Percentiles rank a stretch among this genome's conserved stretches.
Evolutionary conservation across 345 rosid species (phyloP).

Genomic region (Aquilaria sinensis): DNA sequence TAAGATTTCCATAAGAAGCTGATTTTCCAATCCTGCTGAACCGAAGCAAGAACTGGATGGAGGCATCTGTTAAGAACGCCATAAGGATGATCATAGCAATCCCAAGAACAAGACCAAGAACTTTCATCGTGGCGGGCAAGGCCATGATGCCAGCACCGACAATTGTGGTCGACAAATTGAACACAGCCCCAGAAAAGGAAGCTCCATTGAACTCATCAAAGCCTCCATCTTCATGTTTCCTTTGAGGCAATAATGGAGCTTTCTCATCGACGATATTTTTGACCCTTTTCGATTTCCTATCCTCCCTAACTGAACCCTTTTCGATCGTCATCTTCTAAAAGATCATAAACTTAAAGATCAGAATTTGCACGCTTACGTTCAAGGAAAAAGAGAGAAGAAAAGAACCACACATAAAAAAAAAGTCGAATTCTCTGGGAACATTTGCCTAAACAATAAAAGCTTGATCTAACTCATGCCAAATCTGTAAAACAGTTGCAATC

Average conservation of each 20-base stretch:
- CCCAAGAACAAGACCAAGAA: conserved; percentile 75
- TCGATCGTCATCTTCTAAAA: conserved; percentile 57
- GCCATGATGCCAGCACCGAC: conserved; percentile 98
- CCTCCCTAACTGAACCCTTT: conserved; percentile 34
- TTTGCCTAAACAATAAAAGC: too few relatives aligned
- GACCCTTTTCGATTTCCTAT: conserved; percentile 33
- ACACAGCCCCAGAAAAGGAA: conserved; percentile 86
- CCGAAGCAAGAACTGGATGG: conserved; percentile 76
- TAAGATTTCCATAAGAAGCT: conserved; percentile 69
- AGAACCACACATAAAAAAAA: too few relatives aligned
- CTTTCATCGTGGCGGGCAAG: conserved; percentile 84
- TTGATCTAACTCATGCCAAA: too few relatives aligned
- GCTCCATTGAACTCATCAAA: conserved; percentile 82
- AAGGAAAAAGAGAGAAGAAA: too few relatives aligned
- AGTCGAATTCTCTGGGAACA: too few relatives aligned
- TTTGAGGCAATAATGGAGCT: conserved; percentile 58
- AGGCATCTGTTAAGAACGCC: conserved; percentile 83
- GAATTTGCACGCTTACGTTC: background rate
- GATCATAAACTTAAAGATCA: conserved; percentile 8
- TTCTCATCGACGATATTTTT: conserved; percentile 35
- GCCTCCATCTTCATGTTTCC: conserved; percentile 39
- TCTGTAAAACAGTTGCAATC: too few relatives aligned
- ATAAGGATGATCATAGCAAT: conserved; percentile 60
- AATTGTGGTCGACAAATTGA: conserved; percentile 75
- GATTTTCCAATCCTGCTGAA: conserved; percentile 62